Conservation (phyloP, 495 filamentous ascomycete species). For the Lophium mytilinum region DNA sequence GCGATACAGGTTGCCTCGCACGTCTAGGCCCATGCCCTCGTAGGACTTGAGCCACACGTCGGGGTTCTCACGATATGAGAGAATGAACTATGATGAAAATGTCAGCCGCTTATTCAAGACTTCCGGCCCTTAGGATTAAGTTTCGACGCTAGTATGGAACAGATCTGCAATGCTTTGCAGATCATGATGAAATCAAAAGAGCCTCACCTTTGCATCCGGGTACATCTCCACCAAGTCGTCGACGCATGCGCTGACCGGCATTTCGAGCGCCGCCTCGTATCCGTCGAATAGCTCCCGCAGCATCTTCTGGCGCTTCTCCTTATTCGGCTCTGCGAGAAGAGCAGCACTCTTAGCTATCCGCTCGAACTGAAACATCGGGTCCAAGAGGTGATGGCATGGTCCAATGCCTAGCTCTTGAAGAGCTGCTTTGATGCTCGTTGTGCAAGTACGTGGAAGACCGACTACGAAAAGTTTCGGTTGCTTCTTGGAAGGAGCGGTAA, state of each 20-base stretch:
- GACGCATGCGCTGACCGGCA: conserved; percentile 23
- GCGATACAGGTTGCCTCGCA: neutral
- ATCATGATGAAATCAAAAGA: neutral
- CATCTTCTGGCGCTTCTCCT: conserved; percentile 20
- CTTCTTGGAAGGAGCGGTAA: neutral
- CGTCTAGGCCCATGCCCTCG: conserved; percentile 4
- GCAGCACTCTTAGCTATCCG: neutral
- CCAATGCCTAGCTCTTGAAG: neutral
- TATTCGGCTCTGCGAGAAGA: conserved; percentile 12
- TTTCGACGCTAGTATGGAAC: neutral
- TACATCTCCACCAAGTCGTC: conserved; percentile 36
- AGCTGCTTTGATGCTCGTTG: neutral
- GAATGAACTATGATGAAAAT: conserved; percentile 15
- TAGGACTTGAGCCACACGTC: conserved; percentile 16
- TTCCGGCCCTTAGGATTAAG: neutral
- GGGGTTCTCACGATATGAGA: conserved; percentile 24
- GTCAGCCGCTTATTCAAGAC: neutral
- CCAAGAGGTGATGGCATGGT: conserved; percentile 1
- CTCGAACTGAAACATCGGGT: neutral
- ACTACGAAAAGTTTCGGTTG: neutral
- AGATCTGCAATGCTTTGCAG: neutral
- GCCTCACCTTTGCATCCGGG: conserved; percentile 22
- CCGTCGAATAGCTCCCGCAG: conserved; percentile 25
- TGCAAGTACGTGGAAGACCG: neutral
- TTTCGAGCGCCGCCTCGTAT: conserved; percentile 21